Evolutionary conservation across 208 protist genomes (phyloP), one percentile per base, ranked within the genome.

Genomic region (Balamuthia mandrillaris): DNA sequence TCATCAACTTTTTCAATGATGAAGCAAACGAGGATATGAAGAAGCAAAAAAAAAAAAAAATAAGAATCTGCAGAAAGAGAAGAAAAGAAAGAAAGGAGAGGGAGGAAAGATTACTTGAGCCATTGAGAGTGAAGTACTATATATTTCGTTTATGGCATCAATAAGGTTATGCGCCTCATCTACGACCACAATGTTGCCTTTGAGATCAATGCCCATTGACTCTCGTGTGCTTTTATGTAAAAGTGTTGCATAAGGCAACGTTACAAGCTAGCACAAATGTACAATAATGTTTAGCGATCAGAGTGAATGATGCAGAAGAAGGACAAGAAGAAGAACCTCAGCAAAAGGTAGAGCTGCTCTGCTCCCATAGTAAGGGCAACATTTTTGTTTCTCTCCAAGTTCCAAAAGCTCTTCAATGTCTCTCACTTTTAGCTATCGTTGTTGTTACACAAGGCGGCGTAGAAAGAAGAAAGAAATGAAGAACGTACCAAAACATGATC

Each of bases 81-180:
- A n/a, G n/a, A n/a, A n/a, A n/a, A n/a, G n/a, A n/a, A n/a, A n/a
- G n/a, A n/a, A n/a, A n/a, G n/a, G n/a, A n/a, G n/a, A n/a, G n/a
- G n/a, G n/a, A n/a, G n/a, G n/a, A n/a, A n/a, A 29, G 56, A 4
- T 14, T 6, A 84, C 84, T 60, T 96, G 91, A 18, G 56, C 24
- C 0, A 72, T 24, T 1, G 86, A 81, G 24, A 98, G 51, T 2
- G 52, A n/a, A 27, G 91, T 85, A 9, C 90, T 90, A 72, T 96
- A 95, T n/a, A 88, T 87, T 27, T 84, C 72, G 74, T 95, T 95
- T 86, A 97, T 96, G 61, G 93, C 91, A 74, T 98, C 96, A 35
- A 95, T 91, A 18, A 98, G 84, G 90, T 98, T 98, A 91, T 98
- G 97, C 45, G 96, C 96, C 84, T 98, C 97, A 87, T 98, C 97